Percentiles rank a stretch among this genome's conserved stretches.
Evolutionary conservation across 1,284 basidiomycete species (phyloP).

Genomic region (Papiliotrema laurentii): DNA sequence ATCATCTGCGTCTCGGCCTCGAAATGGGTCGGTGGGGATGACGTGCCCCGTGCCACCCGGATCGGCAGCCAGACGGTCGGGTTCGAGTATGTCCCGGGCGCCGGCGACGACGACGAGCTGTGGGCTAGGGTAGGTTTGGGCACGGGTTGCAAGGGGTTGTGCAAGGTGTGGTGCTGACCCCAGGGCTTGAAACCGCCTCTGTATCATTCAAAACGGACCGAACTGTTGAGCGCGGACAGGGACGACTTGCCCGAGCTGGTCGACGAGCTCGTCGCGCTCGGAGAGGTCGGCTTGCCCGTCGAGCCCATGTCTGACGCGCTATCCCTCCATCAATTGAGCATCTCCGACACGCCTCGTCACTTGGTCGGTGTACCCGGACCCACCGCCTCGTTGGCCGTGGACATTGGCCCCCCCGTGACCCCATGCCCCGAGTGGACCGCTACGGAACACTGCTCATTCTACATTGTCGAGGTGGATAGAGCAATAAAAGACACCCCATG

Average conservation of each 20-base stretch:
- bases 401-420: conserved; percentile 22
- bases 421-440: not conserved
- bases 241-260: conserved; percentile 37
- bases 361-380: conserved; percentile 12
- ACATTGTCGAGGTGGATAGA: conserved; percentile 26
- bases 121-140: conserved; percentile 41
- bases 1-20: conserved; percentile 48
- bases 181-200: conserved; percentile 39
- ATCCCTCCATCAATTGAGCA: not conserved
- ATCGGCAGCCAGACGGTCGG: conserved; percentile 31
- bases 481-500: not conserved
- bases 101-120: conserved; percentile 49
- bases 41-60: conserved; percentile 30
- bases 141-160: conserved; percentile 5
- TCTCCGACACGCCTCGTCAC: not conserved
- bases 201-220: conserved; percentile 33
- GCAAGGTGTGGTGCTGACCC: not conserved
- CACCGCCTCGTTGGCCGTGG: conserved; percentile 16
- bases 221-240: conserved; percentile 24
- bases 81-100: conserved; percentile 48
- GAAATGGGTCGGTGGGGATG: conserved; percentile 34
- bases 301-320: no score
- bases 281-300: no score
- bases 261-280: conserved; percentile 17
- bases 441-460: not conserved